Conservation (phyloP, 2,329 filamentous ascomycete genomes). For the Sarocladium strictum region DNA sequence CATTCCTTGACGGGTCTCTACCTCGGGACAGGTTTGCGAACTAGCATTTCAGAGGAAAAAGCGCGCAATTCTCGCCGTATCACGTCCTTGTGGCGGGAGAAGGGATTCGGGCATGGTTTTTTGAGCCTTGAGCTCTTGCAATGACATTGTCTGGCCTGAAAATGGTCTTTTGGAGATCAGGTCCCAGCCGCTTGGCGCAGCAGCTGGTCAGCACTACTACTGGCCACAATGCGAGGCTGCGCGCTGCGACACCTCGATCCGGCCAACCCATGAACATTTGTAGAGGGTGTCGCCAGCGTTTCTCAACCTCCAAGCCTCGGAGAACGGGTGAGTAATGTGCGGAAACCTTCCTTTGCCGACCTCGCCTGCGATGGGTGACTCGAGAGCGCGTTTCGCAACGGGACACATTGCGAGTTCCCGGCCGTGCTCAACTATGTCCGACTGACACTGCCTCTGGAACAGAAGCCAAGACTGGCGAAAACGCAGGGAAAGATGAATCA, state of each 20-base stretch:
- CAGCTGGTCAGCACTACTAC: conserved; percentile 3
- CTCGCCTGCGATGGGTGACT: not conserved
- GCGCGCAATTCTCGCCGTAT: not conserved
- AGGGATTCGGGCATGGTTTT: not conserved
- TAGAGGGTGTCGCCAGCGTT: conserved; percentile 12
- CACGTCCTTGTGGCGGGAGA: not conserved
- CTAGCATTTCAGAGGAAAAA: not conserved
- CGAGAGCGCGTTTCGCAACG: not conserved
- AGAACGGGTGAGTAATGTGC: conserved; percentile 20
- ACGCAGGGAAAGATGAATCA: not conserved
- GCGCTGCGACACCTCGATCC: not conserved
- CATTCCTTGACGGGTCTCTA: not conserved
- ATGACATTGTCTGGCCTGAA: not conserved
- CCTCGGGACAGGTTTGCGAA: not conserved
- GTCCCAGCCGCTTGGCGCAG: conserved; percentile 1
- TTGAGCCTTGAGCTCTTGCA: not conserved
- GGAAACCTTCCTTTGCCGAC: not conserved
- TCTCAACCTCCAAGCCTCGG: conserved; percentile 22
- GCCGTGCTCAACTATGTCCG: not conserved
- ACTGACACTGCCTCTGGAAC: not conserved
- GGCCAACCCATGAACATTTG: not conserved
- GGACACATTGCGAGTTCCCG: not conserved
- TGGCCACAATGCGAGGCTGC: not conserved
- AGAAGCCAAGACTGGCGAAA: conserved; percentile 1
- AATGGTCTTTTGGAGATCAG: not conserved